A percentile compares a stretch with the other conserved stretches of the same genome.
Evolutionary conservation across 352 stramenopile genomes (phyloP).

Genomic region (Phytophthora parvispora): DNA sequence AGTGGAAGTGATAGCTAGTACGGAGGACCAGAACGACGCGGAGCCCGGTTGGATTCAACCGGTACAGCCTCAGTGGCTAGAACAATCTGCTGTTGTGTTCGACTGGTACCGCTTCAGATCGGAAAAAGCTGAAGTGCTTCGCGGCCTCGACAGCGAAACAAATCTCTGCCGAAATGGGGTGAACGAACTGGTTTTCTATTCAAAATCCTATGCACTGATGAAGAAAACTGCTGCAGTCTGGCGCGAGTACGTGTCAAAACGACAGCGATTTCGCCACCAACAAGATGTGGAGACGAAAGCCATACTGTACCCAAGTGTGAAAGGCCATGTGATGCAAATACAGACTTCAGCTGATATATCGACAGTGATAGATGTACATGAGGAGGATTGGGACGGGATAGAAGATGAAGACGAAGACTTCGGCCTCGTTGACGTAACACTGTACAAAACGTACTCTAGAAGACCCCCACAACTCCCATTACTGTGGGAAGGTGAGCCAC

Average conservation of each 20-base stretch:
- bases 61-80: constrained; percentile 31
- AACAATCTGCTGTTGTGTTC: constrained; percentile 27
- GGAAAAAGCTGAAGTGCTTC: constrained; percentile 28
- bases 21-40: background rate
- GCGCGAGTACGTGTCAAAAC: constrained; percentile 35
- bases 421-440: constrained; percentile 25
- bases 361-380: constrained; percentile 5
- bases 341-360: constrained; percentile 18
- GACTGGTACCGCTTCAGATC: constrained; percentile 42
- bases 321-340: constrained; percentile 37
- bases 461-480: constrained; percentile 26
- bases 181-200: constrained; percentile 64
- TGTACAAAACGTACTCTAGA: constrained; percentile 14
- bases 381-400: constrained; percentile 16
- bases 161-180: constrained; percentile 1
- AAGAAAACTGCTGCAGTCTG: constrained; percentile 59
- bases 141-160: background rate
- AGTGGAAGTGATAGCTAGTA: background rate
- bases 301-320: constrained; percentile 25
- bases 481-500: constrained; percentile 33
- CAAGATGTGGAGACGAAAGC: constrained; percentile 23
- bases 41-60: constrained; percentile 12
- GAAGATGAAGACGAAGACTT: constrained; percentile 22
- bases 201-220: constrained; percentile 53
- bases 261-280: constrained; percentile 23